Conservation (phyloP, 257 asterid genomes). For the Ilex aquifolium region DNA sequence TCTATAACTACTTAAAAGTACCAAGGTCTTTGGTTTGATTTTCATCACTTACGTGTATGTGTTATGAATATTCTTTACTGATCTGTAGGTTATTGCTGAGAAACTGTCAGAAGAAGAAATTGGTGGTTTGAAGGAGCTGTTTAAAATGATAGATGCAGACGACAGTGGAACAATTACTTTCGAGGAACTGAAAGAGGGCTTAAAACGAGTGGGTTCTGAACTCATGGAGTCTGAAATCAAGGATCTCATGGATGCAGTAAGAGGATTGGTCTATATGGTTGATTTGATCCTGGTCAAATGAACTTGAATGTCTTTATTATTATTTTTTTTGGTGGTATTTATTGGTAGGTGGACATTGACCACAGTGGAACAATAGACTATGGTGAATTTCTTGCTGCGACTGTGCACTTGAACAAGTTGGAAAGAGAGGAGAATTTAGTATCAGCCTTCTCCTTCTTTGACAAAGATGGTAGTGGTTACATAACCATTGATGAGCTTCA, state of each 20-base stretch:
- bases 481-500: conserved; percentile 92
- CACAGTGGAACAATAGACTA: conserved; percentile 92
- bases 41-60: neutral
- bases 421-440: conserved; percentile 83
- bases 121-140: conserved; percentile 84
- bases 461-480: conserved; percentile 91
- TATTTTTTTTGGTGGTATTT: neutral
- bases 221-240: conserved; percentile 92
- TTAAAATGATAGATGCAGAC: conserved; percentile 91
- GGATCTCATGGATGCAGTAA: conserved; percentile 88
- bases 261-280: conserved; percentile 7
- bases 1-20: neutral
- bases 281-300: neutral
- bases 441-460: conserved; percentile 87
- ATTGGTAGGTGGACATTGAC: conserved; percentile 79
- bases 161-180: conserved; percentile 86
- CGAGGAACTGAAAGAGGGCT: conserved; percentile 90
- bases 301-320: neutral
- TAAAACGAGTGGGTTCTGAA: conserved; percentile 81
- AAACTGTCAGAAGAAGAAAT: conserved; percentile 91
- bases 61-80: conserved; percentile 6
- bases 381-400: conserved; percentile 97
- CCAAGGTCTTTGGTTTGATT: neutral
- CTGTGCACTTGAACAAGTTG: conserved; percentile 90
- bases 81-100: conserved; percentile 80